Percentiles rank a stretch among this genome's conserved stretches.
Evolutionary conservation across 768 basidiomycete genomes (phyloP).

Genomic region (Gelatoporia subvermispora): DNA sequence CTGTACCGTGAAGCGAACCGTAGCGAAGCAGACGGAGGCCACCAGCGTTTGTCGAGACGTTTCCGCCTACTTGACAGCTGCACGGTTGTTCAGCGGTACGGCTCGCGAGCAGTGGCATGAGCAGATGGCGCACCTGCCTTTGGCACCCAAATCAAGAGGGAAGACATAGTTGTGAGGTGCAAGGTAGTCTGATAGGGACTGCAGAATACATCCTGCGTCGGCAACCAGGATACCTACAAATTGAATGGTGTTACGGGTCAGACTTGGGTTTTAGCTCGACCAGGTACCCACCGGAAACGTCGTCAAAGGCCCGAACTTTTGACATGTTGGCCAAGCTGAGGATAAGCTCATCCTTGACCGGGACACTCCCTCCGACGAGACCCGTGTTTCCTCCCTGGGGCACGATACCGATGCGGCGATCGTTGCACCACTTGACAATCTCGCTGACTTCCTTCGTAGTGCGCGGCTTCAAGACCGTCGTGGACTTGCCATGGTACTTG

Average conservation of each 20-base stretch:
- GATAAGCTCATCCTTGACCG: conserved; percentile 82
- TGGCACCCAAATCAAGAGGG: conserved; percentile 93
- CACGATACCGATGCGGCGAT: conserved; percentile 79
- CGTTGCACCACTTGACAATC: conserved; percentile 83
- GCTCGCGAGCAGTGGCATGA: not conserved
- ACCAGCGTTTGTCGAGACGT: conserved; percentile 95
- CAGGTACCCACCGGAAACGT: conserved; percentile 60
- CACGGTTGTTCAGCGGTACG: not conserved
- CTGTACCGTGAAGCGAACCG: conserved; percentile 91
- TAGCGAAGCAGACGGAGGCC: conserved; percentile 93
- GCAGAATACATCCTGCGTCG: conserved; percentile 92
- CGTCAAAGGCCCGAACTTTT: conserved; percentile 76
- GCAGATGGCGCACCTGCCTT: conserved; percentile 66
- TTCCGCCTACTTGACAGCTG: conserved; percentile 97
- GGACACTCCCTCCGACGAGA: conserved; percentile 92
- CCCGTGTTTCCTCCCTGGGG: conserved; percentile 99
- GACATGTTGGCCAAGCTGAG: conserved; percentile 81
- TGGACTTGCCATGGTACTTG: conserved; percentile 82
- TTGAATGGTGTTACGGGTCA: not conserved
- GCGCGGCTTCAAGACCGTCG: conserved; percentile 85
- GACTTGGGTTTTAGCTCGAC: not conserved
- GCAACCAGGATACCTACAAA: conserved; percentile 76
- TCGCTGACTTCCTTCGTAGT: conserved; percentile 83
- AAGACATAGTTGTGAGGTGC: conserved; percentile 89
- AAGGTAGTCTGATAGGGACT: conserved; percentile 81